Conservation (phyloP, 2,329 filamentous ascomycete species). For the Cladophialophora yegresii region DNA sequence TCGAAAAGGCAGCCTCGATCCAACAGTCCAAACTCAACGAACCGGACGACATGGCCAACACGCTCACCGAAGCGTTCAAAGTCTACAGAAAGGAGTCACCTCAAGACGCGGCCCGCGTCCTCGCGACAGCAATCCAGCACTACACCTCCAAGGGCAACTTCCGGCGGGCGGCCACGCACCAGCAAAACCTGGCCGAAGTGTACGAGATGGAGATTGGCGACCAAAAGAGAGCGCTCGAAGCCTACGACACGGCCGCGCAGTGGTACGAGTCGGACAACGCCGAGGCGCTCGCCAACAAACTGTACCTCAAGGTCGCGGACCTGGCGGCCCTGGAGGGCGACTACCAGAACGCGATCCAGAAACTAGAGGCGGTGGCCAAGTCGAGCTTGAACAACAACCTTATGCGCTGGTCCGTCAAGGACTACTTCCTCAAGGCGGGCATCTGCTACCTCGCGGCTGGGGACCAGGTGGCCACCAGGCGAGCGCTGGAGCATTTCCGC, state of each 20-base stretch:
- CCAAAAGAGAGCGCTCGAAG: slow-evolving; percentile 73
- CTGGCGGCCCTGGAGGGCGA: slow-evolving; percentile 78
- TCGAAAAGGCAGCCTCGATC: slow-evolving; percentile 81
- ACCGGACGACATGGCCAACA: slow-evolving; percentile 88
- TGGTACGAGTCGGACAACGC: slow-evolving; percentile 91
- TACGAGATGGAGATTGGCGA: slow-evolving; percentile 82
- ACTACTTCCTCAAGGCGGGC: slow-evolving; percentile 91
- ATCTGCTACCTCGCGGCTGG: slow-evolving; percentile 80
- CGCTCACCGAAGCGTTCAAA: slow-evolving; percentile 88
- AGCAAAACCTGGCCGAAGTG: slow-evolving; percentile 84
- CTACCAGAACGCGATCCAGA: slow-evolving; percentile 78
- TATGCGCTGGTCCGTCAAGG: slow-evolving; percentile 92
- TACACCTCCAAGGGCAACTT: slow-evolving; percentile 91
- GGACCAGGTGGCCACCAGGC: slow-evolving; percentile 75
- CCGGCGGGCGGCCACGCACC: slow-evolving; percentile 82
- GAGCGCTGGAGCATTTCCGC: slow-evolving; percentile 78
- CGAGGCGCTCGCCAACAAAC: slow-evolving; percentile 86
- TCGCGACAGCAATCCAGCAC: slow-evolving; percentile 77
- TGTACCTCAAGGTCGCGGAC: slow-evolving; percentile 89
- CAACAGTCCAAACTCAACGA: slow-evolving; percentile 82
- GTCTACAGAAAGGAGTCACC: slow-evolving; percentile 85
- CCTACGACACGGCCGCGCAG: slow-evolving; percentile 79
- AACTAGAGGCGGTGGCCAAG: slow-evolving; percentile 80
- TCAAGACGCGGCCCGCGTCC: slow-evolving; percentile 75
- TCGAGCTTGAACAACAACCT: slow-evolving; percentile 83